A percentile compares a stretch with the other conserved stretches of the same genome.
phyloP scores from a whole-genome alignment of 1,139 yeast genomes.

The Yamadazyma pseudoaaseri region DNA sequence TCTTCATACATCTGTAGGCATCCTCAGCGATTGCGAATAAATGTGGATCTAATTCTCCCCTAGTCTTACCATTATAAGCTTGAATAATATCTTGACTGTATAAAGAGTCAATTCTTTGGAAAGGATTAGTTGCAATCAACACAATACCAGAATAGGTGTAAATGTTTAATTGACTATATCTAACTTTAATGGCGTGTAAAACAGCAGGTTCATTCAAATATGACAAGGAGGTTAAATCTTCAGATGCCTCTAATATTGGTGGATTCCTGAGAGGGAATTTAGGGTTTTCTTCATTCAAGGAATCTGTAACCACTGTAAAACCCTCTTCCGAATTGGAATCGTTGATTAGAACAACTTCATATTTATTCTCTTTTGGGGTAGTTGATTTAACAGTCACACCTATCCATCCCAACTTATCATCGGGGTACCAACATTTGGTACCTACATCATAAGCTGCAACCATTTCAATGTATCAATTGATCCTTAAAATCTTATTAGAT shows the following conservation, averaged over 20 bases:
- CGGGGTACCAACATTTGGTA: constrained; percentile 94
- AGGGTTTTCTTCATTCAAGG: constrained; percentile 49
- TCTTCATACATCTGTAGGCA: constrained; percentile 94
- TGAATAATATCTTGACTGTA: constrained; percentile 91
- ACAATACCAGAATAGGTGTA: constrained; percentile 98
- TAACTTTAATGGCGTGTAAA: constrained; percentile 85
- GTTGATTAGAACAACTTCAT: constrained; percentile 56
- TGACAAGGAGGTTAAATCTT: constrained; percentile 88
- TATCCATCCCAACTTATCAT: constrained; percentile 85
- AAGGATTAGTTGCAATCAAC: constrained; percentile 94
- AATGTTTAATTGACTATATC: constrained; percentile 85
- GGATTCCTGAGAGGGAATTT: constrained; percentile 83
- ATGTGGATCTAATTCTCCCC: constrained; percentile 97
- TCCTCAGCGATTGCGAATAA: constrained; percentile 97
- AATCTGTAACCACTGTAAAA: constrained; percentile 54
- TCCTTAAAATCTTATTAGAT: constrained; percentile 1
- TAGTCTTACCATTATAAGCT: constrained; percentile 86
- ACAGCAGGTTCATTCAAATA: constrained; percentile 97
- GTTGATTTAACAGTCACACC: constrained; percentile 75
- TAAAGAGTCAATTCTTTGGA: constrained; percentile 85
- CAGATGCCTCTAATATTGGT: constrained; percentile 89
- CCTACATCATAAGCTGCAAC: constrained; percentile 30
- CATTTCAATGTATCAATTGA: constrained; percentile 6
- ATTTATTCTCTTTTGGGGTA: constrained; percentile 48
- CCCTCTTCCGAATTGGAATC: constrained; percentile 55